Base-by-base conservation (phyloP, 148 eudicot species). In the Salicornia ramosissima region DNA sequence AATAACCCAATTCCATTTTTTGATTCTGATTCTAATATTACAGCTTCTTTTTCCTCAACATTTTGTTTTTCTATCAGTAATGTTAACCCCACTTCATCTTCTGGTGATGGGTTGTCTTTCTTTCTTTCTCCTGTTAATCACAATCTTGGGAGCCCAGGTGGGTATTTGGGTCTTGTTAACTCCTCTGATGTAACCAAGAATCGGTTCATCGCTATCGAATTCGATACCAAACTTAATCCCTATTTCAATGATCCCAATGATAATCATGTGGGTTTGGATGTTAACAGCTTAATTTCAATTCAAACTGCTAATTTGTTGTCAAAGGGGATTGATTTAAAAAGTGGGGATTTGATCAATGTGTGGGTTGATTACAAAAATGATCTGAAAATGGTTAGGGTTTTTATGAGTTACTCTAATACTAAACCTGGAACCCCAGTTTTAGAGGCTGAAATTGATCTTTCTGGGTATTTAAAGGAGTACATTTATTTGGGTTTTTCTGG, bases 401-500 rank as follows among this genome's bases (percentile, higher is more conserved):
- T 70, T 79, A 65, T 93, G 80, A 80, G 81, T 68, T 80, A 84
- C 62, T 80, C 86, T 0, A 79, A 42, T 58, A 54, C 75, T 18
- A 88, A 84, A 65, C 98, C 96, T 10, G 62, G 69, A 4, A 22
- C 33, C 5, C 83, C 98, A 25, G 72, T 90, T 47, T 72, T 93
- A 47, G 74, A 59, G 1, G 84, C 86, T 13, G 78, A 73, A 36
- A 76, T 85, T 26, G 89, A 88, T 59, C 82, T 93, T 18, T 84
- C 87, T 19, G 71, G 51, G 34, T 79, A 83, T 70, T 69, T 93
- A 9, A 80, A 81, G 29, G 89, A 88, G 72, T 80, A 71, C 55
- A 81, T 84, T 85, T 93, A 64, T 71, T 83, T 86, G 71, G 98
- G 98, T 19, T 93, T 93, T 70, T 88, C 98, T 0, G 96, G 86